Conservation (phyloP, 2,329 filamentous ascomycete species). For the Mariannaea sp. region DNA sequence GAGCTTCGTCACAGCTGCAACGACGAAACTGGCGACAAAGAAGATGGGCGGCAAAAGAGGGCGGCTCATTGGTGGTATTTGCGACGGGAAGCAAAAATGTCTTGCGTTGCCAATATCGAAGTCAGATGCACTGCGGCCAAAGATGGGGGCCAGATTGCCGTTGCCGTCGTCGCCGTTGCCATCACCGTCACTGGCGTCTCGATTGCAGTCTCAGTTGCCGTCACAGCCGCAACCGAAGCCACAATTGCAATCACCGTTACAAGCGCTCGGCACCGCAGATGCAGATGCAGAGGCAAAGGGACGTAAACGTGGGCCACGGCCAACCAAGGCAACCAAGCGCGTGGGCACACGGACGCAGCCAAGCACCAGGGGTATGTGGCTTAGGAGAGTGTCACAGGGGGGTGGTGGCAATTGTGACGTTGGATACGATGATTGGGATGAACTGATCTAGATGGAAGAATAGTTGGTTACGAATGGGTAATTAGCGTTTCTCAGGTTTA, state of each 20-base stretch:
- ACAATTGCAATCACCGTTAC: background rate
- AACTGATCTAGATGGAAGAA: slow-evolving; percentile 20
- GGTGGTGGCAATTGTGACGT: slow-evolving; percentile 3
- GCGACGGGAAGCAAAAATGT: background rate
- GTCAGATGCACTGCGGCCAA: background rate
- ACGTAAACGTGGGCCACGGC: background rate
- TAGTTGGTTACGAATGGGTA: too few species aligned
- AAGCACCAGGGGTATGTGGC: slow-evolving; percentile 16
- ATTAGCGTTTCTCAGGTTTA: too few species aligned
- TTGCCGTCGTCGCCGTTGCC: background rate
- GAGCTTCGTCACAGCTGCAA: background rate
- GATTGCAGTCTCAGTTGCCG: background rate
- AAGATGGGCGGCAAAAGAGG: background rate
- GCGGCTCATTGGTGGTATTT: background rate
- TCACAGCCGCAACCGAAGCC: background rate
- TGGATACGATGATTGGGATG: slow-evolving; percentile 27
- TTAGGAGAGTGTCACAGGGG: slow-evolving; percentile 19
- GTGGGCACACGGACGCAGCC: slow-evolving; percentile 19
- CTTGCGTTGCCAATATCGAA: background rate
- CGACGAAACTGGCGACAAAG: background rate
- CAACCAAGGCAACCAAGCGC: slow-evolving; percentile 24
- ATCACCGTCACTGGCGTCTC: background rate
- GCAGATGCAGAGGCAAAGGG: background rate
- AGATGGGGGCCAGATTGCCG: background rate
- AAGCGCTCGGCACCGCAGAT: background rate